A percentile compares a stretch with the other conserved stretches of the same genome.
These are phyloP conservation scores for Haplosporangium sp. DNA, from an alignment of 371 early-diverging fungal species.

Conservation along the genomic window DNA sequence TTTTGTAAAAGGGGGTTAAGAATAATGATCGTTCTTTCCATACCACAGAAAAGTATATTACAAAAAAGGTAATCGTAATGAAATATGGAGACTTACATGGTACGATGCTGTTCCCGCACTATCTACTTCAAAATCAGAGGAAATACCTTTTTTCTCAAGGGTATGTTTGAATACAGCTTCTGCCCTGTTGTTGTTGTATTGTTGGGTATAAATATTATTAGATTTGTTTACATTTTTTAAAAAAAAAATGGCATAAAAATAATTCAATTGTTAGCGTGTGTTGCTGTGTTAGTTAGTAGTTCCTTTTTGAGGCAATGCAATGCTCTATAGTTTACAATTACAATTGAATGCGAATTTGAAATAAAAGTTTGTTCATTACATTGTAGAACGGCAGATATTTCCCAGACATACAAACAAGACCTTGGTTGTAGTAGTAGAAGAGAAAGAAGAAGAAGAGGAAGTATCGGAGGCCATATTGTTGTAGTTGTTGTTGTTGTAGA, in stretches of 20 bases:
- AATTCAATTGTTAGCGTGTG: neutral
- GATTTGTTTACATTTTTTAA: too few species aligned
- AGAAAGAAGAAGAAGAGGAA: neutral
- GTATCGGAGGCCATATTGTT: too few species aligned
- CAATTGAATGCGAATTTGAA: neutral
- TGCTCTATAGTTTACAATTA: too few species aligned
- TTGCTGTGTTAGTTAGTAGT: neutral
- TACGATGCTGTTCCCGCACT: constrained; percentile 90
- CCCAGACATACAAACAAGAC: constrained; percentile 88
- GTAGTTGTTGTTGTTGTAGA: too few species aligned
- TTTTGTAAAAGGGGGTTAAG: too few species aligned
- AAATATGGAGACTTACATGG: constrained; percentile 64
- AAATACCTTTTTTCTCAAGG: constrained; percentile 70
- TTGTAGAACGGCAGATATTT: constrained; percentile 86
- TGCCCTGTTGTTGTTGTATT: too few species aligned
- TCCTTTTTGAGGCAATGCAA: neutral
- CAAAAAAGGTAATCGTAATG: too few species aligned
- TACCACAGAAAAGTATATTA: too few species aligned
- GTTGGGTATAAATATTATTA: too few species aligned
- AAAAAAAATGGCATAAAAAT: too few species aligned
- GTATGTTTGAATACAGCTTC: constrained; percentile 90
- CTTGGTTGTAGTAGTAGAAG: constrained; percentile 25
- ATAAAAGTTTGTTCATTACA: constrained; percentile 18
- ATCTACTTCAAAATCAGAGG: constrained; percentile 79
- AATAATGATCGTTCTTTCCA: too few species aligned